A percentile compares a stretch with the other conserved stretches of the same genome.
phyloP scores from a whole-genome alignment of 768 basidiomycete species.

The Suillus occidentalis region DNA sequence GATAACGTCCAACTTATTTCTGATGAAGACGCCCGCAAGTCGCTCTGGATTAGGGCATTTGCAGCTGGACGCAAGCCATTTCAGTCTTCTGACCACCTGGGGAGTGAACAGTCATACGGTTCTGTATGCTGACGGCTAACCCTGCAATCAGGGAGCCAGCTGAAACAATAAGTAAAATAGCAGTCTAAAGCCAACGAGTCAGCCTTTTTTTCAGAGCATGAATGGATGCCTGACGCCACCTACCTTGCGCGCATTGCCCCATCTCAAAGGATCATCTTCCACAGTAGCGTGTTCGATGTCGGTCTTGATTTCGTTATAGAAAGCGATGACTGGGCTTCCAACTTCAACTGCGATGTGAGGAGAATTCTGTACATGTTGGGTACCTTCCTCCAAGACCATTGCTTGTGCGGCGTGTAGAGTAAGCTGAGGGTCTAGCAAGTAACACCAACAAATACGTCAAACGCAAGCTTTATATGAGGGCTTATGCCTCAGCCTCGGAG shows the following conservation, averaged over 20 bases:
- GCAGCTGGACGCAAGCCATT: conserved; percentile 46
- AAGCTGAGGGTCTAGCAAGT: not conserved
- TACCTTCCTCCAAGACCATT: not conserved
- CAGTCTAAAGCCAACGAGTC: conserved; percentile 15
- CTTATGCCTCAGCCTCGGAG: not conserved
- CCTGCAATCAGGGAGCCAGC: conserved; percentile 28
- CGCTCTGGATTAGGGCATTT: conserved; percentile 58
- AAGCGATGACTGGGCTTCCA: not conserved
- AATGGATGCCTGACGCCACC: not conserved
- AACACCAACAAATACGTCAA: not conserved
- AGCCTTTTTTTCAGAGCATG: not conserved
- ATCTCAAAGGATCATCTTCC: conserved; percentile 60
- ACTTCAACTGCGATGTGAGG: not conserved
- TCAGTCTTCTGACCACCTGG: not conserved
- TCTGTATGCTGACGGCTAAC: conserved; percentile 26
- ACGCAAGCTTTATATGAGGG: not conserved
- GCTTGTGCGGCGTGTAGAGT: not conserved
- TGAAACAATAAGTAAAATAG: conserved; percentile 27
- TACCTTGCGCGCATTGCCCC: conserved; percentile 61
- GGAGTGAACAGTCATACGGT: conserved; percentile 20
- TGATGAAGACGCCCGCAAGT: conserved; percentile 58
- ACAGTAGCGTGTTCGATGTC: conserved; percentile 46
- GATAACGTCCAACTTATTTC: conserved; percentile 72
- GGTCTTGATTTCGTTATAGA: conserved; percentile 5
- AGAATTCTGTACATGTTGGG: not conserved